These are phyloP conservation scores for Themeda triandra DNA, from an alignment of 176 grass and related monocot genomes.

Conservation along the genomic window DNA sequence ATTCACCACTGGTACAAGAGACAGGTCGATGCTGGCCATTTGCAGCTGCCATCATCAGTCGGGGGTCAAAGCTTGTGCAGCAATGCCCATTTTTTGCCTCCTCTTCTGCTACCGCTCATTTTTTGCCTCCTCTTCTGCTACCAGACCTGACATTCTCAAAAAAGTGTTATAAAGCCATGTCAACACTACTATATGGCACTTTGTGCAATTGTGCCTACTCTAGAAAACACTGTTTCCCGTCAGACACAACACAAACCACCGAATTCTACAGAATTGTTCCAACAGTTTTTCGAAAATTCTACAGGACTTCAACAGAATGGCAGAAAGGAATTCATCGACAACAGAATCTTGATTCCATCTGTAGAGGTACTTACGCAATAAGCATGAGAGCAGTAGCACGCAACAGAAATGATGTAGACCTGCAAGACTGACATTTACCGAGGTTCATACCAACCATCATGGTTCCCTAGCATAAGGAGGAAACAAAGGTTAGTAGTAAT, in stretches of 20 bases:
- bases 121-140: background rate
- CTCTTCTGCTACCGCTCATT: background rate
- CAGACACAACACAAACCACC: too few relatives aligned
- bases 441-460: background rate
- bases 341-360: slow-evolving; percentile 19
- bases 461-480: background rate
- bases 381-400: background rate
- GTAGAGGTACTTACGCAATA: slow-evolving; percentile 6
- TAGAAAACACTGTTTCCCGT: background rate
- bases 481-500: background rate
- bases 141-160: background rate
- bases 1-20: background rate
- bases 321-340: background rate
- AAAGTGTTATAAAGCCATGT: background rate
- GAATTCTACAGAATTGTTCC: background rate
- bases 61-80: background rate
- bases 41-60: background rate
- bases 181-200: background rate
- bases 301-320: background rate
- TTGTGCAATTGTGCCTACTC: background rate
- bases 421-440: background rate
- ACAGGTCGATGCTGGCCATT: slow-evolving; percentile 11
- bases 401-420: slow-evolving; percentile 9
- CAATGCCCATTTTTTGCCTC: background rate
- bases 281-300: background rate